These are phyloP conservation scores for Endotrypanum monterogeii DNA, from an alignment of 208 protist genomes.

Conservation along the genomic window DNA sequence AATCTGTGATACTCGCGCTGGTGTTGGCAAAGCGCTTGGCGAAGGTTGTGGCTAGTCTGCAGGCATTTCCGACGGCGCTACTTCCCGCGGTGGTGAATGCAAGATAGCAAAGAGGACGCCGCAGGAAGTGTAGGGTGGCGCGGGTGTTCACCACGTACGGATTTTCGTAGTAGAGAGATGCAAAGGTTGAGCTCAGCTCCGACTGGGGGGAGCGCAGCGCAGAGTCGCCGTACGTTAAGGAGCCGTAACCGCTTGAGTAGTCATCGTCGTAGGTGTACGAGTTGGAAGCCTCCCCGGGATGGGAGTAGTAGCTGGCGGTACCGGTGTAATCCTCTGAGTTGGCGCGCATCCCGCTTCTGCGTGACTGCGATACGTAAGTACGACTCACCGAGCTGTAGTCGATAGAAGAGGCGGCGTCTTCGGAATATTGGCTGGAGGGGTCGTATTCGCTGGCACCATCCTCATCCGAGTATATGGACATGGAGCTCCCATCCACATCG, in stretches of 20 bases:
- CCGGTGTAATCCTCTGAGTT: constrained; percentile 24
- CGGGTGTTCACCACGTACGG: constrained; percentile 33
- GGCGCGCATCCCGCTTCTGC: constrained; percentile 6
- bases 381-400: constrained; percentile 39
- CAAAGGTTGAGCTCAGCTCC: constrained; percentile 82
- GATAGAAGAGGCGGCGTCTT: constrained; percentile 22
- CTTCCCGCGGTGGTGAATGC: constrained; percentile 53
- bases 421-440: constrained; percentile 17
- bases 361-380: constrained; percentile 24
- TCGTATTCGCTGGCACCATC: constrained; percentile 25
- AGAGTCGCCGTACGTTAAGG: constrained; percentile 48
- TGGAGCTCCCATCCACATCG: constrained; percentile 36
- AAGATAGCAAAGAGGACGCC: constrained; percentile 68
- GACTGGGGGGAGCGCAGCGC: constrained; percentile 65
- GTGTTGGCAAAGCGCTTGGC: constrained; percentile 11
- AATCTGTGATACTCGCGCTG: constrained; percentile 4
- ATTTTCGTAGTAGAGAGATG: constrained; percentile 80
- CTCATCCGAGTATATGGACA: constrained; percentile 43
- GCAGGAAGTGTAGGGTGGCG: constrained; percentile 46
- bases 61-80: constrained; percentile 40
- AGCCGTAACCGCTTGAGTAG: constrained; percentile 39
- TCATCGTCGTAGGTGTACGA: constrained; percentile 38
- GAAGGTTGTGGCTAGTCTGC: constrained; percentile 27
- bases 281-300: constrained; percentile 22
- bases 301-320: constrained; percentile 31